phyloP scores from a whole-genome alignment of 345 rosid genomes.

The Triadica sebifera region DNA sequence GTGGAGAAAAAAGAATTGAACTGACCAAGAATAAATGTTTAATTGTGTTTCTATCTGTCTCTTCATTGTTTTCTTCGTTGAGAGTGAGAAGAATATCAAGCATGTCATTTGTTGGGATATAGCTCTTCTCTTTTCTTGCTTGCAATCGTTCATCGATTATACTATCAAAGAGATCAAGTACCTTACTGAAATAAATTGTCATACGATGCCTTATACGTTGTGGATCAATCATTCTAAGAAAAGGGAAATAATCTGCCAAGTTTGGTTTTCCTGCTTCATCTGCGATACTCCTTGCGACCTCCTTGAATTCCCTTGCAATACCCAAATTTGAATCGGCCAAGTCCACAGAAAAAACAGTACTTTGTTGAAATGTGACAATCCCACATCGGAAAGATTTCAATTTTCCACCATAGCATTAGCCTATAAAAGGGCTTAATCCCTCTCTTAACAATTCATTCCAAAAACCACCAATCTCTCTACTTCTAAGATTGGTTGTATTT shows the following conservation, averaged over 20 bases:
- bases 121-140: slow-evolving; percentile 3
- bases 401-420: no score
- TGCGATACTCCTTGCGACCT: slow-evolving; percentile 31
- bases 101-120: no score
- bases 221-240: slow-evolving; percentile 37
- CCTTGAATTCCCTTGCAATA: slow-evolving; percentile 34
- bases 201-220: slow-evolving; percentile 34
- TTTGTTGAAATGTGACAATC: no score
- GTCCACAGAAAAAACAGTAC: slow-evolving; percentile 50
- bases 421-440: no score
- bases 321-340: slow-evolving; percentile 29
- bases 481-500: no score
- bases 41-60: not conserved
- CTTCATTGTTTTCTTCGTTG: slow-evolving; percentile 17
- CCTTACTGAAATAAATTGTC: slow-evolving; percentile 6
- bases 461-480: no score
- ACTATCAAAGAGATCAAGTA: slow-evolving; percentile 26
- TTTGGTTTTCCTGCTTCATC: slow-evolving; percentile 43
- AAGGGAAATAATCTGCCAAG: slow-evolving; percentile 44
- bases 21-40: slow-evolving; percentile 21
- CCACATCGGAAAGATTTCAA: no score
- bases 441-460: no score
- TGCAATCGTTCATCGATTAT: slow-evolving; percentile 32
- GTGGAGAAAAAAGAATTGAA: not conserved
- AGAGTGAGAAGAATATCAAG: slow-evolving; percentile 38